A percentile compares a stretch with the other conserved stretches of the same genome.
Evolutionary conservation across 768 basidiomycete species (phyloP).

Genomic region (Chalciporus pseudorubinellus): DNA sequence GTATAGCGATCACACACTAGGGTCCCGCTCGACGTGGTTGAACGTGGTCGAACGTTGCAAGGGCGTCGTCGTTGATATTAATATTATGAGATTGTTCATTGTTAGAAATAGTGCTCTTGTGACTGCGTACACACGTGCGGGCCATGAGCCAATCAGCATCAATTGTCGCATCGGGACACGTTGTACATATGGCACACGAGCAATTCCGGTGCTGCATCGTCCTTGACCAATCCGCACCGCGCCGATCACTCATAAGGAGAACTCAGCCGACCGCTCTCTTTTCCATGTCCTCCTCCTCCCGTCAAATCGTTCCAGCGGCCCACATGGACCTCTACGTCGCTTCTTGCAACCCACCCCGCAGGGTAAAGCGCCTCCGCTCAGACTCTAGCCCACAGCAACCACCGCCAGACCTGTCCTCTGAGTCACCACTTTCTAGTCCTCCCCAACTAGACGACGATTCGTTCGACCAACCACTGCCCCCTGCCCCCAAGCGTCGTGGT

Average conservation of each 20-base stretch:
- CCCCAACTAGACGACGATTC: slow-evolving; percentile 30
- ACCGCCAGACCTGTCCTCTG: not conserved
- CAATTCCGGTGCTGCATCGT: not conserved
- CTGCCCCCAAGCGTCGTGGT: slow-evolving; percentile 59
- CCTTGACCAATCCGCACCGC: not conserved
- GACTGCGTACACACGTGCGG: slow-evolving; percentile 22
- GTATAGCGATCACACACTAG: no score
- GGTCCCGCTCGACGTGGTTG: no score
- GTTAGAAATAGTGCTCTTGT: slow-evolving; percentile 3
- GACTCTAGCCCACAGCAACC: slow-evolving; percentile 12
- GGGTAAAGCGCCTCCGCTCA: slow-evolving; percentile 41
- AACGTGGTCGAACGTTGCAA: not conserved
- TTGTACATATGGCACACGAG: slow-evolving; percentile 27
- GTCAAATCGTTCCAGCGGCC: slow-evolving; percentile 24
- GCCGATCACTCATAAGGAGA: not conserved
- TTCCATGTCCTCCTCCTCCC: slow-evolving; percentile 19
- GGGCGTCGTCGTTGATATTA: no score
- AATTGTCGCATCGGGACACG: slow-evolving; percentile 9
- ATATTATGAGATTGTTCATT: not conserved
- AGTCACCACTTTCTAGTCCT: slow-evolving; percentile 7
- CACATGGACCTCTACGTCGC: slow-evolving; percentile 35
- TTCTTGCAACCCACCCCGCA: slow-evolving; percentile 45
- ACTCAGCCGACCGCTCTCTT: not conserved
- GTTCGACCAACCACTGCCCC: slow-evolving; percentile 14
- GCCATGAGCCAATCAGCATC: slow-evolving; percentile 16